Base-by-base conservation (phyloP, 768 basidiomycete species). In the Hygrophorus pudorinus region DNA sequence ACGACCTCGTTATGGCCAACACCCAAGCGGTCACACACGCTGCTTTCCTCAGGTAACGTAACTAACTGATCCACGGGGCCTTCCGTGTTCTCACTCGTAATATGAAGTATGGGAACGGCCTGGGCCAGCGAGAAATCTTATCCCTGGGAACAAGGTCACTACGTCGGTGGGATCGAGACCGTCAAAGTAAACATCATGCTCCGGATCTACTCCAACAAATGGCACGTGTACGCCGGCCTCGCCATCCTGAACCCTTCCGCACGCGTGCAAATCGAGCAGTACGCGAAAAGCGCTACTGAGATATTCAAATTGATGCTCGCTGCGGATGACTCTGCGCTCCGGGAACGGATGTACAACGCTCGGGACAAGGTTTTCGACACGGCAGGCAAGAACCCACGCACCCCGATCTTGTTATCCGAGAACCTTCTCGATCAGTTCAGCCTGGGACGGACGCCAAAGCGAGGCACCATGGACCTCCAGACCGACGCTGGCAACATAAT, bases 171-270 rank as follows among this genome's bases (percentile, higher is more conserved):
- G 0, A 92, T 99, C 53, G 96, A 99, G 61, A 93, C 90, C 1
- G 91, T 91, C 53, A 99, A 99, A 65, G 92, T 91, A 55, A 99
- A 99, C 70, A 84, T 97, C 62, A 81, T 86, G 50, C 76, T 96
- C 14, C 88, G 96, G 0, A 98, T 99, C 55, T 99, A 97, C 63
- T 76, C 89, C 35, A 96, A 92, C 62, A 85, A 91, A 48, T 99
- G 92, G 92, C 94, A 99, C 64, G 94, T 99, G 57, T 99, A 99
- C 60, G 94, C 94, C 11, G 94, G 96, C 1, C 76, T 99, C n/a
- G 94, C 94, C 1, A 89, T 98, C 59, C 76, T 99, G 49, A 98
- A 99, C 62, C 94, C 96, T 4, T 81, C 75, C 9, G 96, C 96
- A 0, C 76, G 76, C 33, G 61, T 72, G 1, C 94, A 97, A 59